Base-by-base conservation (phyloP, 768 basidiomycete genomes). In the Trametes gibbosa region DNA sequence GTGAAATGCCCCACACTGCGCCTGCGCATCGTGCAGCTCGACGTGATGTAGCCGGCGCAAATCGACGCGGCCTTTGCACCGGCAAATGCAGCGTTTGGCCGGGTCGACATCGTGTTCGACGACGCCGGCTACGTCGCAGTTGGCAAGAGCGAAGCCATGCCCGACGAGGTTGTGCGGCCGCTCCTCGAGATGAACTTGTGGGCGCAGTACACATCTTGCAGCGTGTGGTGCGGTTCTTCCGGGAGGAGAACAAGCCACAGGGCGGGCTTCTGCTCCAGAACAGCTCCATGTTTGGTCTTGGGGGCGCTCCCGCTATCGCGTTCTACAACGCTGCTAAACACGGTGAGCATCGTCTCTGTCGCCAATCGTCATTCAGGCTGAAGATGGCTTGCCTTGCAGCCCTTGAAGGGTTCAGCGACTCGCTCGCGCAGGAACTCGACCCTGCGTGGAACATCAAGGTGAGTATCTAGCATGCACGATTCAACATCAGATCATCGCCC, bases 351-450 rank as follows among this genome's bases (percentile, higher is more conserved):
- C 16, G 32, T 35, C 2, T 12, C 21, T 2, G 34, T 35, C 34
- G 17, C 10, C 34, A 32, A 10, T 32, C 25, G 25, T 10, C 7
- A 32, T 25, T 9, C n/a, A n/a, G n/a, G 41, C n/a, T 24, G 27
- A 12, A 7, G 16, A 4, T 25, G 1, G n/a, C 7, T 5, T 2
- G 39, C n/a, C 37, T 23, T 37, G 21, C 39, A 61, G 64, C 61
- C 37, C 41, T 61, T 60, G 75, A 77, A 47, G 76, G 74, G 17
- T 62, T 78, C 35, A 74, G 72, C 3, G 72, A 79, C 57, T 65
- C 76, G 1, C 59, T 80, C 27, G 66, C 65, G 5, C 62, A 68
- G 43, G 80, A 81, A 56, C 57, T 80, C 3, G 77, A 79, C 43
- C 79, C 80, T 9, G 66, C 27, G 21, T 35, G 34, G 34, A 35